phyloP scores from a whole-genome alignment of 2,329 filamentous ascomycete species.

The Aspergillus clavatus region DNA sequence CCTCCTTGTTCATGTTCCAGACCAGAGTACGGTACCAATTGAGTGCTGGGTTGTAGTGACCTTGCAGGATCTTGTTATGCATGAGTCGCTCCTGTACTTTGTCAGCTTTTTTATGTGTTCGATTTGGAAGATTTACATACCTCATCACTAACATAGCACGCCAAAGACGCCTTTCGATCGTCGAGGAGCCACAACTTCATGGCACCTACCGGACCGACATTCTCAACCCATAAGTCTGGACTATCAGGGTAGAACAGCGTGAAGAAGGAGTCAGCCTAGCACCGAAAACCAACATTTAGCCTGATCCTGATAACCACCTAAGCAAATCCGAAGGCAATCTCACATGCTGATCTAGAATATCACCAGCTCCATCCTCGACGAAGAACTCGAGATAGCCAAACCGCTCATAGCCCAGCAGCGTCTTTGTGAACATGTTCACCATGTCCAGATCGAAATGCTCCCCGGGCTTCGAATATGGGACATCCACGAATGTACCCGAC shows the following conservation, averaged over 20 bases:
- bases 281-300: background rate
- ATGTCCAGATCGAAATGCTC: constrained; percentile 18
- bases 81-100: constrained; percentile 12
- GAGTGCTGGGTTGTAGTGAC: constrained; percentile 14
- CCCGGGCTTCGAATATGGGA: constrained; percentile 18
- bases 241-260: constrained; percentile 21
- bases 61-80: constrained; percentile 19
- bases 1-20: constrained; percentile 19
- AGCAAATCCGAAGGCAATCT: constrained; percentile 1
- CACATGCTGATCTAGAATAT: constrained; percentile 22
- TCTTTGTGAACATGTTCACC: constrained; percentile 18
- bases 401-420: constrained; percentile 17
- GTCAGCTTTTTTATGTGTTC: constrained; percentile 1
- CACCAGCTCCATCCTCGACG: constrained; percentile 8
- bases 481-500: constrained; percentile 17
- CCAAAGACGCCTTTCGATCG: constrained; percentile 11
- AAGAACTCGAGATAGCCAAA: constrained; percentile 25
- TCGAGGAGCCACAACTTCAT: constrained; percentile 19
- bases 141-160: constrained; percentile 17
- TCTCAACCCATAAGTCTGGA: constrained; percentile 14
- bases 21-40: constrained; percentile 24
- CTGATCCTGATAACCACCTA: constrained; percentile 3
- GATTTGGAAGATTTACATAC: constrained; percentile 5
- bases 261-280: constrained; percentile 21
- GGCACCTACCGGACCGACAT: constrained; percentile 18